A percentile compares a stretch with the other conserved stretches of the same genome.
These are phyloP conservation scores for Byssochlamys sp. DNA, from an alignment of 2,329 filamentous ascomycete species.

Conservation along the genomic window DNA sequence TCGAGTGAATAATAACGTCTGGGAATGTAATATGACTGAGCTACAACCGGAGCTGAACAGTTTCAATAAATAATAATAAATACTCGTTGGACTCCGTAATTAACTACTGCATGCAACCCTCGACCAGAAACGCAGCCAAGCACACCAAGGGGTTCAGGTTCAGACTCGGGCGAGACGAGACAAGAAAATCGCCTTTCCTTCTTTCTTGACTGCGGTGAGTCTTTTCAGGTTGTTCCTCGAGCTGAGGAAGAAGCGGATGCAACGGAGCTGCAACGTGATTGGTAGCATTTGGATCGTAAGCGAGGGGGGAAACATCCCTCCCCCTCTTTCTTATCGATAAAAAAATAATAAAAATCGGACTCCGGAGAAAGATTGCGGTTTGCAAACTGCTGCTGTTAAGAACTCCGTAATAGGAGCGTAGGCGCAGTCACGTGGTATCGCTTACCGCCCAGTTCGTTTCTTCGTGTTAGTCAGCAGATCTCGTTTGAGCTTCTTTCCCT, in stretches of 20 bases:
- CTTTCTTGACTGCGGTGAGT: background rate
- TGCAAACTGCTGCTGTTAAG: background rate
- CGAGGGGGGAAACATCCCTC: background rate
- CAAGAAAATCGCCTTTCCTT: background rate
- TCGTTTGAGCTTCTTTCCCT: background rate
- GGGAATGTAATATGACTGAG: too few species aligned
- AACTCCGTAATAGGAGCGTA: background rate
- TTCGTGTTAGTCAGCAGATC: background rate
- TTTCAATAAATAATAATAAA: background rate
- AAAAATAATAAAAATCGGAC: background rate
- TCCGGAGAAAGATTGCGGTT: background rate
- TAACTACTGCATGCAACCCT: background rate
- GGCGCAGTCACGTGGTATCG: background rate
- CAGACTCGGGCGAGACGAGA: background rate
- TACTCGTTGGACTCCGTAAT: too few species aligned
- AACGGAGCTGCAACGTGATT: background rate
- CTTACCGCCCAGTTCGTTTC: background rate
- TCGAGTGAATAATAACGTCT: too few species aligned
- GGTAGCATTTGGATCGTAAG: background rate
- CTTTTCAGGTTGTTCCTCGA: background rate
- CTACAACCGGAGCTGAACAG: background rate
- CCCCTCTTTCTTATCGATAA: background rate
- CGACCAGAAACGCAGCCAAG: background rate
- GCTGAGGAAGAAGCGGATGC: background rate
- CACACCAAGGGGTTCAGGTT: background rate